Conservation (phyloP, 768 basidiomycete genomes). For the Mycena polygramma region DNA sequence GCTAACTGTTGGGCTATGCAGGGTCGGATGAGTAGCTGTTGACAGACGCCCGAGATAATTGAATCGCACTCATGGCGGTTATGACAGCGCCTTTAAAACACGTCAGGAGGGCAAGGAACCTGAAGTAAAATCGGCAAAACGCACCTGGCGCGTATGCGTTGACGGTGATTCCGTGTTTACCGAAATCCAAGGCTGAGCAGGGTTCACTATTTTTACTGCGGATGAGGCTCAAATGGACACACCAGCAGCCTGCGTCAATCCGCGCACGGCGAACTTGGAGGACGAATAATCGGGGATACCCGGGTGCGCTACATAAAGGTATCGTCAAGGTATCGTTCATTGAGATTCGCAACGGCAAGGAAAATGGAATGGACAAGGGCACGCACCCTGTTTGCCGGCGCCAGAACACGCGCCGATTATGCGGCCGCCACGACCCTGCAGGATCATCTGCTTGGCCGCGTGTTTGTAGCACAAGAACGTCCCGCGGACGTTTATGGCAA, state of each 20-base stretch:
- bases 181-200: slow-evolving; percentile 28
- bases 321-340: no score
- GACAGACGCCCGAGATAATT: neutral
- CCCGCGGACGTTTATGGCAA: slow-evolving; percentile 26
- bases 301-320: no score
- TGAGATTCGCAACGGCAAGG: no score
- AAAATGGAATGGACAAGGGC: no score
- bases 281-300: slow-evolving; percentile 42
- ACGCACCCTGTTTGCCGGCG: slow-evolving; percentile 42
- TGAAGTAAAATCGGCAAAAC: neutral
- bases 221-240: neutral
- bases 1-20: neutral
- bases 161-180: slow-evolving; percentile 35
- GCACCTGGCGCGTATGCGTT: slow-evolving; percentile 36
- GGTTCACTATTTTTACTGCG: neutral
- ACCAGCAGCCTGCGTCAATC: slow-evolving; percentile 50
- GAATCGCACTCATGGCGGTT: slow-evolving; percentile 29
- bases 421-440: slow-evolving; percentile 45
- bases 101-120: no score
- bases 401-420: slow-evolving; percentile 47
- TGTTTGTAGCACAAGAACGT: slow-evolving; percentile 39
- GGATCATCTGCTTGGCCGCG: slow-evolving; percentile 46
- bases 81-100: slow-evolving; percentile 19
- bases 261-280: slow-evolving; percentile 54
- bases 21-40: neutral